Evolutionary conservation across 352 stramenopile species (phyloP).

Genomic region (Globisporangium sylvaticum): DNA sequence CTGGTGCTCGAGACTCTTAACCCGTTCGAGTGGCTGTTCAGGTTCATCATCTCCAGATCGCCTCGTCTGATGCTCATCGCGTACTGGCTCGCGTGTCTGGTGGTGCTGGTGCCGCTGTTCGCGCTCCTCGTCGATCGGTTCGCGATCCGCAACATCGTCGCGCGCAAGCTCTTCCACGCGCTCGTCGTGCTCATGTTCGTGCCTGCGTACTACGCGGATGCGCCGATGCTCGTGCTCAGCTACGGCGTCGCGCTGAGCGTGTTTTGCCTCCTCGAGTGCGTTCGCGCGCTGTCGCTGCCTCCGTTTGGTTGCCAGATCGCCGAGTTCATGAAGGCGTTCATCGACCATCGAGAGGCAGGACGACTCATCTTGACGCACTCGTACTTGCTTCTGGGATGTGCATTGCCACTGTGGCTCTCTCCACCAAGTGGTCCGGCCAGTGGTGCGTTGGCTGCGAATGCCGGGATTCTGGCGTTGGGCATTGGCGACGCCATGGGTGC

Average conservation of each 20-base stretch:
- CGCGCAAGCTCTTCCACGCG: constrained; percentile 79
- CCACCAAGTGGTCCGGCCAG: neutral
- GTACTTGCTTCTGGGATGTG: constrained; percentile 75
- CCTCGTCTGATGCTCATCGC: constrained; percentile 35
- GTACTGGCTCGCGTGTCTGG: constrained; percentile 55
- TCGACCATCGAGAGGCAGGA: constrained; percentile 71
- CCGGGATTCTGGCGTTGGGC: constrained; percentile 64
- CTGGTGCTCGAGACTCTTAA: constrained; percentile 62
- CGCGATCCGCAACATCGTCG: constrained; percentile 60
- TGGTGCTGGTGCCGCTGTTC: constrained; percentile 55
- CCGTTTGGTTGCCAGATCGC: constrained; percentile 49
- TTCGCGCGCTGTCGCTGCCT: constrained; percentile 54
- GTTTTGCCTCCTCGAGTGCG: constrained; percentile 72
- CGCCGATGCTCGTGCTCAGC: constrained; percentile 66
- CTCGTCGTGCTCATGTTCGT: constrained; percentile 79
- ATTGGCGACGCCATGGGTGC: constrained; percentile 79
- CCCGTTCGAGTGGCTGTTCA: constrained; percentile 52
- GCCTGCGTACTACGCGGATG: constrained; percentile 47
- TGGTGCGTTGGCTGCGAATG: constrained; percentile 41
- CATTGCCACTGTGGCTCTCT: constrained; percentile 65
- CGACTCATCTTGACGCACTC: constrained; percentile 71
- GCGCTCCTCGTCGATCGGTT: constrained; percentile 31
- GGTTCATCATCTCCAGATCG: constrained; percentile 34
- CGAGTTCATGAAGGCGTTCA: constrained; percentile 63
- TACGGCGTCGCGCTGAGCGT: constrained; percentile 69